Percentiles rank a stretch among this genome's conserved stretches.
These are phyloP conservation scores for Glycine tomentella DNA, from an alignment of 306 rosid species.

Conservation along the genomic window DNA sequence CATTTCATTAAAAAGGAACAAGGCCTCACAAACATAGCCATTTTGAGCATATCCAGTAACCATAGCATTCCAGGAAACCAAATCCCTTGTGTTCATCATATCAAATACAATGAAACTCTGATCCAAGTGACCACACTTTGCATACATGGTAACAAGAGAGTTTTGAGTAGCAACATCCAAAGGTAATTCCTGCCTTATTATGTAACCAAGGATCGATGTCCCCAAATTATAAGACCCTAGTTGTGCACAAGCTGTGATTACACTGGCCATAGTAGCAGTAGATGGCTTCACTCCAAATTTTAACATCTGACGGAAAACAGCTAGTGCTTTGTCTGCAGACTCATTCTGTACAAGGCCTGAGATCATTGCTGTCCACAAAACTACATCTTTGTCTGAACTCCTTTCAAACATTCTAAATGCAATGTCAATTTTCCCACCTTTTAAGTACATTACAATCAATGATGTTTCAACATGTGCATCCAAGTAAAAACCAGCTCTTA, in stretches of 20 bases:
- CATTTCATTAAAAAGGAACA: constrained; percentile 67
- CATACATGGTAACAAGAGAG: constrained; percentile 81
- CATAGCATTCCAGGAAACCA: constrained; percentile 85
- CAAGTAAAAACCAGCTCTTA: constrained; percentile 64
- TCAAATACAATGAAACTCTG: constrained; percentile 62
- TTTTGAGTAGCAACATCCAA: constrained; percentile 71
- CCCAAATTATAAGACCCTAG: constrained; percentile 63
- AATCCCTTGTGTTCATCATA: constrained; percentile 63
- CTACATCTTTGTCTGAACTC: constrained; percentile 59
- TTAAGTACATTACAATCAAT: constrained; percentile 66
- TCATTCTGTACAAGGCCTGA: constrained; percentile 79
- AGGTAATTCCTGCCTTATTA: constrained; percentile 59
- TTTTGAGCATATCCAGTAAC: constrained; percentile 73
- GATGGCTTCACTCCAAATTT: constrained; percentile 60
- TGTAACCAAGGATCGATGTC: constrained; percentile 64
- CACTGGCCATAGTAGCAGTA: constrained; percentile 71
- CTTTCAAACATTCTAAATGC: constrained; percentile 66
- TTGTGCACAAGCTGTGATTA: constrained; percentile 74
- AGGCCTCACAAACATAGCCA: constrained; percentile 61
- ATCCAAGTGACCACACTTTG: constrained; percentile 67
- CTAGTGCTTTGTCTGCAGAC: constrained; percentile 62
- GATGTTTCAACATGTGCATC: constrained; percentile 68
- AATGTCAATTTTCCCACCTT: constrained; percentile 54
- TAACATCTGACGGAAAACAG: constrained; percentile 61
- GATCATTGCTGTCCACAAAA: constrained; percentile 85